A percentile compares a stretch with the other conserved stretches of the same genome.
Evolutionary conservation across 495 filamentous ascomycete genomes (phyloP).

Genomic region (Chlorociboria aeruginascens): DNA sequence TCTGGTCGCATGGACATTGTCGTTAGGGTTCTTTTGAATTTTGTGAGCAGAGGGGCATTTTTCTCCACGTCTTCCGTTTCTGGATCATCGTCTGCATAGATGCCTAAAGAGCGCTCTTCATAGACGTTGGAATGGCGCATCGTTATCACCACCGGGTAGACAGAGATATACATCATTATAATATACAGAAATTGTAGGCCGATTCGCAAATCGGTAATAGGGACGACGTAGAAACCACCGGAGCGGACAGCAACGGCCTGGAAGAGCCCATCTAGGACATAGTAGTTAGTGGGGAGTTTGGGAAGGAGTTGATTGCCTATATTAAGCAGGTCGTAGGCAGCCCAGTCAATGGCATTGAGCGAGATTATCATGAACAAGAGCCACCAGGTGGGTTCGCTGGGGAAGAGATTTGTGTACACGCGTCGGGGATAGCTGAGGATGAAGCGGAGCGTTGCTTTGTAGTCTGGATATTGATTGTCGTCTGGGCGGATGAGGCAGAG

Average conservation of each 20-base stretch:
- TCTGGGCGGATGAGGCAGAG: slow-evolving; percentile 33
- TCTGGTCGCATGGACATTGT: slow-evolving; percentile 4
- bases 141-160: slow-evolving; percentile 65
- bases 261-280: slow-evolving; percentile 69
- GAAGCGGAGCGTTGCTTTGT: slow-evolving; percentile 60
- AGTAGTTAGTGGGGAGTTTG: slow-evolving; percentile 40
- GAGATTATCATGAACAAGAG: slow-evolving; percentile 57
- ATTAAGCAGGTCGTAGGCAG: slow-evolving; percentile 66
- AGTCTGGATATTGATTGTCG: slow-evolving; percentile 29
- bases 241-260: slow-evolving; percentile 73
- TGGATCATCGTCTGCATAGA: slow-evolving; percentile 42
- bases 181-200: slow-evolving; percentile 71
- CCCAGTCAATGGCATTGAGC: slow-evolving; percentile 75
- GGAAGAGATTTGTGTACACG: slow-evolving; percentile 78
- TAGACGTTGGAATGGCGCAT: slow-evolving; percentile 55
- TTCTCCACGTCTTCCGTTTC: slow-evolving; percentile 2
- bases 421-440: slow-evolving; percentile 69
- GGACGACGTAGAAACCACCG: slow-evolving; percentile 76
- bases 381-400: slow-evolving; percentile 68
- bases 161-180: slow-evolving; percentile 89
- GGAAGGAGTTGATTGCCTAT: slow-evolving; percentile 57
- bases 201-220: slow-evolving; percentile 56
- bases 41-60: slow-evolving; percentile 21
- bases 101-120: slow-evolving; percentile 57
- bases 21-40: slow-evolving; percentile 3